These are phyloP conservation scores for Typha latifolia DNA, from an alignment of 176 grass and related monocot species.

Conservation along the genomic window DNA sequence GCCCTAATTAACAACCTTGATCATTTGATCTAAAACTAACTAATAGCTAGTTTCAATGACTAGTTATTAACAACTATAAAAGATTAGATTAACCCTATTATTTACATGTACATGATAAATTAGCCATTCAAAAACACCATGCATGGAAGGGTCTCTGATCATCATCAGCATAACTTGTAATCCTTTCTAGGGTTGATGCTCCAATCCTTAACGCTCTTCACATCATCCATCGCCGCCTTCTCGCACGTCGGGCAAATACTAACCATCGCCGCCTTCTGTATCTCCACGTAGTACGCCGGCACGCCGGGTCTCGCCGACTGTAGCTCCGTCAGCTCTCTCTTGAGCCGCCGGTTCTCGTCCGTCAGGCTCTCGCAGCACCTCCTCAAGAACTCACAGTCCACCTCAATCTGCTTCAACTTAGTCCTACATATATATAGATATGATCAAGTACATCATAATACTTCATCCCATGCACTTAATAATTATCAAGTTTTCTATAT, in stretches of 20 bases:
- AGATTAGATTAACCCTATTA: too few relatives aligned
- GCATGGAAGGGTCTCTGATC: too few relatives aligned
- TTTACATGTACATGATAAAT: too few relatives aligned
- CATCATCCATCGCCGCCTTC: slow-evolving; percentile 21
- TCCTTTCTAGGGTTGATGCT: neutral
- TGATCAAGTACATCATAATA: neutral
- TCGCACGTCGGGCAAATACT: slow-evolving; percentile 47
- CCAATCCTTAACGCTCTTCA: neutral
- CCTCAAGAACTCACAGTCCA: slow-evolving; percentile 55
- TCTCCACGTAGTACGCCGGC: slow-evolving; percentile 14
- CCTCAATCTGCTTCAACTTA: slow-evolving; percentile 68
- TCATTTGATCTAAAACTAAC: neutral
- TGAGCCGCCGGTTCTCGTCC: slow-evolving; percentile 57
- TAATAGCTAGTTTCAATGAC: neutral
- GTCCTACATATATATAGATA: slow-evolving; percentile 31
- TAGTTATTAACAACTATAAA: neutral
- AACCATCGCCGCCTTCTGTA: slow-evolving; percentile 6
- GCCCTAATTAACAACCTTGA: neutral
- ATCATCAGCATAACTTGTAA: neutral
- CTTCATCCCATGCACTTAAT: neutral
- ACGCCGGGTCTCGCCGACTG: slow-evolving; percentile 3
- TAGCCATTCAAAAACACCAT: too few relatives aligned
- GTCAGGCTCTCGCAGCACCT: slow-evolving; percentile 50
- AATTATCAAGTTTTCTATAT: too few relatives aligned
- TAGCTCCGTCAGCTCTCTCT: slow-evolving; percentile 41